Percentiles rank a stretch among this genome's conserved stretches.
These are phyloP conservation scores for Xylaria sp. DNA, from an alignment of 2,329 filamentous ascomycete species.

Conservation along the genomic window DNA sequence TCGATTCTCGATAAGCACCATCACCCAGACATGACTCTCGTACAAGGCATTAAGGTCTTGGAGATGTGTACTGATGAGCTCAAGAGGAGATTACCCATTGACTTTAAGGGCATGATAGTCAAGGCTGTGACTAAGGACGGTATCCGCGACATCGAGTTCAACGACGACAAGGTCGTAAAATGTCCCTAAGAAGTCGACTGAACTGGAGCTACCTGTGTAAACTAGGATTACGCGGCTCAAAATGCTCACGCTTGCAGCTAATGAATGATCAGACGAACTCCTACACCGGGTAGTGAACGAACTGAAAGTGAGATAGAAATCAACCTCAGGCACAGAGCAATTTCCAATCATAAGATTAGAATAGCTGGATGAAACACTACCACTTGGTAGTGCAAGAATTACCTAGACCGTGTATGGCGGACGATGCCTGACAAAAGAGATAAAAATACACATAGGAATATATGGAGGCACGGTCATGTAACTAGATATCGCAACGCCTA, in stretches of 20 bases:
- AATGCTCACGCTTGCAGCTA: conserved; percentile 28
- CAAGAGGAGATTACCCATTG: conserved; percentile 94
- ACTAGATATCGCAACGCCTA: neutral
- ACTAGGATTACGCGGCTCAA: conserved; percentile 39
- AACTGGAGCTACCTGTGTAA: conserved; percentile 37
- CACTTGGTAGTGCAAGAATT: neutral
- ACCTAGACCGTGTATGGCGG: neutral
- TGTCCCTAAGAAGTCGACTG: conserved; percentile 52
- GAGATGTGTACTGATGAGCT: conserved; percentile 96
- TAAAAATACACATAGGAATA: no score
- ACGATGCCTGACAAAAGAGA: no score
- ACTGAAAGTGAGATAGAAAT: conserved; percentile 4
- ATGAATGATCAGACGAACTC: conserved; percentile 26
- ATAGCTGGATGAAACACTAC: neutral
- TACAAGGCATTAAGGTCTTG: conserved; percentile 89
- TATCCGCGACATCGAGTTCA: conserved; percentile 81
- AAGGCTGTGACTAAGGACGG: conserved; percentile 97
- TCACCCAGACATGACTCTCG: conserved; percentile 88
- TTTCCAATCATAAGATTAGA: neutral
- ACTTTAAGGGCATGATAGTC: conserved; percentile 96
- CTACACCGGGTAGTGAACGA: neutral
- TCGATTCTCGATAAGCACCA: conserved; percentile 99
- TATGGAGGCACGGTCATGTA: neutral
- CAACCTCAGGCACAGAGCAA: neutral
- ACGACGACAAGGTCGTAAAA: conserved; percentile 77